These are phyloP conservation scores for Arthrinium phaeospermum DNA, from an alignment of 2,329 filamentous ascomycete species.

Conservation along the genomic window DNA sequence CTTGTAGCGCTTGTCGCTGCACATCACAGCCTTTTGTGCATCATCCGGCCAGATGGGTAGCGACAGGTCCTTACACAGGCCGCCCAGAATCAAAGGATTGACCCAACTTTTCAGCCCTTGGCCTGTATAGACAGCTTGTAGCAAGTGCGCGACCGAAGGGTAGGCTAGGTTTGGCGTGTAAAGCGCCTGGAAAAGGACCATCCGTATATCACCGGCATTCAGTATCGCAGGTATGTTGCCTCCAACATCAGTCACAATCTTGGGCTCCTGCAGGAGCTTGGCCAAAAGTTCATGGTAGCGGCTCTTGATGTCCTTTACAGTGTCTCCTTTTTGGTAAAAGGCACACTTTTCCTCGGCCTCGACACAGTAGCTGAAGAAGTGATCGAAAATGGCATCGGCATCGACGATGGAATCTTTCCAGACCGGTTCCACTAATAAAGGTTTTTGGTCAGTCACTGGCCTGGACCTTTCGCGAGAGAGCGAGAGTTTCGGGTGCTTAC, in stretches of 20 bases:
- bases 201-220: constrained; percentile 44
- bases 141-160: constrained; percentile 40
- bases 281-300: constrained; percentile 41
- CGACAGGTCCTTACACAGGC: constrained; percentile 32
- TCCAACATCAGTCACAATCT: constrained; percentile 36
- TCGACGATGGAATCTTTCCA: constrained; percentile 49
- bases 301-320: constrained; percentile 35
- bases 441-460: not conserved
- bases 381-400: constrained; percentile 50
- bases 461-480: not conserved
- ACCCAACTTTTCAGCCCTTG: constrained; percentile 26
- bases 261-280: constrained; percentile 41
- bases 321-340: constrained; percentile 44
- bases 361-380: constrained; percentile 55
- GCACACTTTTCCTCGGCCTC: constrained; percentile 46
- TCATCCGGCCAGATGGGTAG: constrained; percentile 37
- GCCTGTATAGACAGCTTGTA: constrained; percentile 39
- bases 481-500: not conserved
- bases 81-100: constrained; percentile 18
- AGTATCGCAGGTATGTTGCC: constrained; percentile 43
- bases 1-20: constrained; percentile 43
- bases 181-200: constrained; percentile 41
- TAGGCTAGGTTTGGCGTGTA: constrained; percentile 42
- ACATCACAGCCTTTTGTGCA: constrained; percentile 38
- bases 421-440: constrained; percentile 36